Conservation (phyloP, 1,284 basidiomycete species). For the Apiotrichum laibachii region DNA sequence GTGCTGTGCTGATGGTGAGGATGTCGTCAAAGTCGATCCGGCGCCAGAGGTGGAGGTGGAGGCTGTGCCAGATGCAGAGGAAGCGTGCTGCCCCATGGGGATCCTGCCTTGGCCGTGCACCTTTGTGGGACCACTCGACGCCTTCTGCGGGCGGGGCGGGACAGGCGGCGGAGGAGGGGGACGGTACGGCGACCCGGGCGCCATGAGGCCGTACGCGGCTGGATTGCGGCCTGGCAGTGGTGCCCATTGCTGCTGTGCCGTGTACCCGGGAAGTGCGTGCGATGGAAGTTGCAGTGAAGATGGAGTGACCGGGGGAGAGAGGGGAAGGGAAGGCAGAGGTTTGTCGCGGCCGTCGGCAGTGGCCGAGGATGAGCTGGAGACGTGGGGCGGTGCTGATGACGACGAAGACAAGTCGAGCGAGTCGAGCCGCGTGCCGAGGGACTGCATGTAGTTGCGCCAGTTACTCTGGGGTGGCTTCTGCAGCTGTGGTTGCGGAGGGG, state of each 20-base stretch:
- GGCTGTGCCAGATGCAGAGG: too few species aligned
- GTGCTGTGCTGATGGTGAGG: too few species aligned
- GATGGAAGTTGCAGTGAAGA: neutral
- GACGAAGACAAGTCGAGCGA: neutral
- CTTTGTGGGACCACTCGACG: too few species aligned
- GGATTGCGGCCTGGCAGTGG: neutral
- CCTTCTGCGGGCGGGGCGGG: neutral
- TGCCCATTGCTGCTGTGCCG: neutral
- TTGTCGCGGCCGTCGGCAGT: neutral
- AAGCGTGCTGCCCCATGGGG: too few species aligned
- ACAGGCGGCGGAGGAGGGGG: neutral
- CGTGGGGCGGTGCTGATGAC: too few species aligned
- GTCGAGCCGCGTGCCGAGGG: neutral
- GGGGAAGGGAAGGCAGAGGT: neutral
- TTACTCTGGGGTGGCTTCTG: neutral
- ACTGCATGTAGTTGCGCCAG: slow-evolving; percentile 1
- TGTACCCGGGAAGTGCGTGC: too few species aligned
- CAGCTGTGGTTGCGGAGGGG: too few species aligned
- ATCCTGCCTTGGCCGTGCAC: too few species aligned
- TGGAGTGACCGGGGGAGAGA: neutral
- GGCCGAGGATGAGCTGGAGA: neutral
- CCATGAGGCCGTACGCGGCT: neutral
- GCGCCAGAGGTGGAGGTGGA: neutral
- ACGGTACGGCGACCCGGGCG: neutral
- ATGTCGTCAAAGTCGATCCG: neutral